Conservation (phyloP, 2,329 filamentous ascomycete species). For the Pseudocercospora fijiensis region DNA sequence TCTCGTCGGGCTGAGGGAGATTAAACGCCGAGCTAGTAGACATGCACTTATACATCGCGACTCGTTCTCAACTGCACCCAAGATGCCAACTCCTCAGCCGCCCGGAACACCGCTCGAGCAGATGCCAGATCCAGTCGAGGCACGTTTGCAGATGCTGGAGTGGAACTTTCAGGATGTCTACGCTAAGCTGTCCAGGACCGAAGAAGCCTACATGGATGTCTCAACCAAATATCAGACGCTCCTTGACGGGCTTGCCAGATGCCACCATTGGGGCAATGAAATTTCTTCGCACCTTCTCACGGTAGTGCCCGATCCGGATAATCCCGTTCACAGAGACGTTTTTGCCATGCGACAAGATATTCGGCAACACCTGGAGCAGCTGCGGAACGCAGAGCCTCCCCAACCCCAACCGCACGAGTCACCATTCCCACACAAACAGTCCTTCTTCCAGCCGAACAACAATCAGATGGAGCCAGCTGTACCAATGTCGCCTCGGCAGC, state of each 20-base stretch:
- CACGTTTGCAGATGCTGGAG: slow-evolving; percentile 72
- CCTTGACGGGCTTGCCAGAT: slow-evolving; percentile 75
- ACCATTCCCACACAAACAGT: slow-evolving; percentile 38
- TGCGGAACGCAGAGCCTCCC: slow-evolving; percentile 57
- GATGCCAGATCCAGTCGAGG: slow-evolving; percentile 77
- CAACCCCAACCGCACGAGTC: slow-evolving; percentile 56
- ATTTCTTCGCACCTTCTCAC: slow-evolving; percentile 72
- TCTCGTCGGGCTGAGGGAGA: slow-evolving; percentile 84
- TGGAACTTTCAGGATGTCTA: slow-evolving; percentile 80
- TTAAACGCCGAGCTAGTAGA: slow-evolving; percentile 89
- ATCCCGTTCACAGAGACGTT: slow-evolving; percentile 73
- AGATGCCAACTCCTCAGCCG: slow-evolving; percentile 70
- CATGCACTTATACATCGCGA: slow-evolving; percentile 93
- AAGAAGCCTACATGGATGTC: slow-evolving; percentile 78
- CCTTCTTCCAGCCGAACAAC: slow-evolving; percentile 42
- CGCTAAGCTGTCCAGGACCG: slow-evolving; percentile 71
- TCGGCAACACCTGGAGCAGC: slow-evolving; percentile 58
- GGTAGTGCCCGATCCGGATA: slow-evolving; percentile 72
- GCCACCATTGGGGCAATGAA: slow-evolving; percentile 79
- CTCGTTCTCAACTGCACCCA: slow-evolving; percentile 71
- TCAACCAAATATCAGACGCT: slow-evolving; percentile 78
- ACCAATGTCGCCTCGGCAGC: slow-evolving; percentile 82
- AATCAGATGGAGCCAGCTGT: slow-evolving; percentile 29
- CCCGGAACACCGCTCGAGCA: slow-evolving; percentile 56
- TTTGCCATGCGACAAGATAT: slow-evolving; percentile 63